These are phyloP conservation scores for Oldenlandia corymbosa DNA, from an alignment of 257 asterid genomes.

Conservation along the genomic window DNA sequence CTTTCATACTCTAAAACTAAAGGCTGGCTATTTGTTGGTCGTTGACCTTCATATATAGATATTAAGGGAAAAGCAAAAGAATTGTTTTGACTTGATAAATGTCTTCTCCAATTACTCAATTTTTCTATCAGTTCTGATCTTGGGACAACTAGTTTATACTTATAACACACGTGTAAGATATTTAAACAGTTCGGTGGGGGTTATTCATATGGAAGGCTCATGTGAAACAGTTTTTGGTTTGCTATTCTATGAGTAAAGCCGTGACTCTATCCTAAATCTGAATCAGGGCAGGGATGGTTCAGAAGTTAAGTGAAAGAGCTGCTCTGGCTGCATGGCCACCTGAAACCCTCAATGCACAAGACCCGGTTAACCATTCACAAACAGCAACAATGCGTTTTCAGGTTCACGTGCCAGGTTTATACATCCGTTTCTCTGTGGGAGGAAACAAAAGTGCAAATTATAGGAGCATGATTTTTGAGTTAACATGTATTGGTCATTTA, in stretches of 20 bases:
- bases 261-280: conserved; percentile 29
- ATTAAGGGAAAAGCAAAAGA: too few relatives aligned
- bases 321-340: conserved; percentile 85
- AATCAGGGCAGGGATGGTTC: conserved; percentile 51
- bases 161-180: not conserved
- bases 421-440: not conserved
- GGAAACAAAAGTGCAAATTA: not conserved
- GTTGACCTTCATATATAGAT: too few relatives aligned
- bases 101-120: not conserved
- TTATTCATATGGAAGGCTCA: not conserved
- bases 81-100: not conserved
- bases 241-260: not conserved
- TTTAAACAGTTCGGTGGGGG: not conserved
- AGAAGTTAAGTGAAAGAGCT: conserved; percentile 64
- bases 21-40: too few relatives aligned
- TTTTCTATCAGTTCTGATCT: not conserved
- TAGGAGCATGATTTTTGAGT: not conserved
- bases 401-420: conserved; percentile 44
- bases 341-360: conserved; percentile 33
- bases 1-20: too few relatives aligned
- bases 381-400: conserved; percentile 27
- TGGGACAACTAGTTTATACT: too few relatives aligned
- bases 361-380: conserved; percentile 25
- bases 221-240: not conserved
- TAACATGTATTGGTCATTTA: not conserved